A percentile compares a stretch with the other conserved stretches of the same genome.
Evolutionary conservation across 2,329 filamentous ascomycete genomes (phyloP).

Genomic region (Nothophoma quercina): DNA sequence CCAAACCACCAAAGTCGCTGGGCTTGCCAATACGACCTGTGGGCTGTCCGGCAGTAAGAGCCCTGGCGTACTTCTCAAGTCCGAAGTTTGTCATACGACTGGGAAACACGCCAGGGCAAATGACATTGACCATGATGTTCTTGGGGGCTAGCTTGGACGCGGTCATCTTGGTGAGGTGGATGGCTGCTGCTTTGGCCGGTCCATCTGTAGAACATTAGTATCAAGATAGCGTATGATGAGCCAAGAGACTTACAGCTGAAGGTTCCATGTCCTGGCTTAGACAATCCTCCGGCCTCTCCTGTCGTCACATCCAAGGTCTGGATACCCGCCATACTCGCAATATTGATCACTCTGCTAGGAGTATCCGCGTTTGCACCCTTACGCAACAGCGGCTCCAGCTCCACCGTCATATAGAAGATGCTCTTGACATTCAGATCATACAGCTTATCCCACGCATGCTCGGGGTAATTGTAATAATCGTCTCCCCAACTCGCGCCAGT

Average conservation of each 20-base stretch:
- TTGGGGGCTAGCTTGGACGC: slow-evolving; percentile 60
- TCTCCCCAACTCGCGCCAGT: slow-evolving; percentile 64
- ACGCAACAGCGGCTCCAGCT: slow-evolving; percentile 57
- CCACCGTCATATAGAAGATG: slow-evolving; percentile 58
- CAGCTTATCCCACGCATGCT: slow-evolving; percentile 65
- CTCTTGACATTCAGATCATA: slow-evolving; percentile 63
- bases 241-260: slow-evolving; percentile 57
- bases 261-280: slow-evolving; percentile 60
- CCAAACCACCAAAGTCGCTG: slow-evolving; percentile 56
- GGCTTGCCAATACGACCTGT: slow-evolving; percentile 58
- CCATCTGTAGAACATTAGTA: slow-evolving; percentile 47
- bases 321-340: slow-evolving; percentile 58
- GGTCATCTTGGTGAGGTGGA: slow-evolving; percentile 61
- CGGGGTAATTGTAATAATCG: slow-evolving; percentile 65
- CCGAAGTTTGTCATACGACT: slow-evolving; percentile 64
- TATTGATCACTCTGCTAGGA: slow-evolving; percentile 61
- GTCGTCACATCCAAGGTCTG: slow-evolving; percentile 57
- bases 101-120: slow-evolving; percentile 58
- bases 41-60: slow-evolving; percentile 56
- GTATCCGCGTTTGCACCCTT: slow-evolving; percentile 54
- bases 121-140: slow-evolving; percentile 60
- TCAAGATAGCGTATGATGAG: too few relatives aligned
- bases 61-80: slow-evolving; percentile 58
- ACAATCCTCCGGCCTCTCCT: slow-evolving; percentile 58
- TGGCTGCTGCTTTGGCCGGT: slow-evolving; percentile 61